Evolutionary conservation across 768 basidiomycete species (phyloP).

Genomic region (Termitomyces sp.): DNA sequence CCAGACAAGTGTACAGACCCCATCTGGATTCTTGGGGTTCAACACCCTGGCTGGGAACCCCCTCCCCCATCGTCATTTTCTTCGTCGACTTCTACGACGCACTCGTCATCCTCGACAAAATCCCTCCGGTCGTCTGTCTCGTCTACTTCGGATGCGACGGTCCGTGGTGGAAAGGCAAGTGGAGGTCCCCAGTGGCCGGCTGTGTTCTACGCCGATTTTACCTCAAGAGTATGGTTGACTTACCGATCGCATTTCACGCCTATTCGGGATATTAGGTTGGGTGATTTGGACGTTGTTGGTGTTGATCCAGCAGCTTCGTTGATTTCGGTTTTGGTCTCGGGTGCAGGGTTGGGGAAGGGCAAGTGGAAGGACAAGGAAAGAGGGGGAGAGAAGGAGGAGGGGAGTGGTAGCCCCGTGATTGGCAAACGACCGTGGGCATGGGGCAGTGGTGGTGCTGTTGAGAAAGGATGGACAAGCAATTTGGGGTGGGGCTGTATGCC

Average conservation of each 20-base stretch:
- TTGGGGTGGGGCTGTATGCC: slow-evolving; percentile 93
- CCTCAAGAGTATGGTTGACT: slow-evolving; percentile 85
- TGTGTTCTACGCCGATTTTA: slow-evolving; percentile 86
- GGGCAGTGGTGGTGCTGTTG: slow-evolving; percentile 39
- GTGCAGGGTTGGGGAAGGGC: too few relatives aligned
- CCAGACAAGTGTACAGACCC: slow-evolving; percentile 52
- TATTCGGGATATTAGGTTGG: slow-evolving; percentile 59
- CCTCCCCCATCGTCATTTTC: too few relatives aligned
- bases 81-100: too few relatives aligned
- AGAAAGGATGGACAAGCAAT: slow-evolving; percentile 83
- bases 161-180: slow-evolving; percentile 25
- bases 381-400: background rate
- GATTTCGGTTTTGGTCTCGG: background rate
- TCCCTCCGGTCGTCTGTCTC: background rate
- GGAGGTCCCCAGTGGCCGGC: slow-evolving; percentile 62
- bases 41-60: too few relatives aligned
- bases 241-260: slow-evolving; percentile 87
- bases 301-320: background rate
- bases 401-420: slow-evolving; percentile 12
- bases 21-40: too few relatives aligned
- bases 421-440: slow-evolving; percentile 58
- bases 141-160: background rate
- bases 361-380: background rate
- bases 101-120: slow-evolving; percentile 8
- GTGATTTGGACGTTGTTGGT: slow-evolving; percentile 23